Evolutionary conservation across 805 yeast species (phyloP), one percentile per base, ranked within the genome.

Genomic region (Nakazawaea siamensis): DNA sequence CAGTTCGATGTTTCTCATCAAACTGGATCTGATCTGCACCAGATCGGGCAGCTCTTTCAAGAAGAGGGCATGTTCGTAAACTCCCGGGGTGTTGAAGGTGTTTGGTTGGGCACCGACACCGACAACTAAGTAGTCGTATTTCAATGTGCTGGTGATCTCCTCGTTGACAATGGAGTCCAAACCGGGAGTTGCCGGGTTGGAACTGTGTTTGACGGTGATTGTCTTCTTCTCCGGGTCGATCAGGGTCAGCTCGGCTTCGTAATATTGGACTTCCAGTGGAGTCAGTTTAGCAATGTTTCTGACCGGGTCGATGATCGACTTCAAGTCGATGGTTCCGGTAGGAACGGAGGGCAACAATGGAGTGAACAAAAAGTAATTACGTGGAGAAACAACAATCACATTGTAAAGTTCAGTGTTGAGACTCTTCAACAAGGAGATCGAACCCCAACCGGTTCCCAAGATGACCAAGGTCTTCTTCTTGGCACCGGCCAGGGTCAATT

Each of bases 101-200:
- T 90, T 82, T 48, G 92, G 92, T 58, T 82, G 83, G 37, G 97
- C 95, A 57, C 97, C 97, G 39, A 90, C 95, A 42, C 95, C 95
- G 42, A 86, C 70, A 30, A 88, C 92, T 46, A 88, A 69, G 59
- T 84, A 83, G 56, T 88, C 97, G 54, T 83, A 88, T 42, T 60
- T 51, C 60, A 69, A 51, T 39, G 70, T 55, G 15, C 73, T 60
- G 35, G 58, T 48, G 43, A 73, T 66, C 24, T 66, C 58, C 35
- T 62, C 64, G 31, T 60, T 64, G 15, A 43, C 63, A 41, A 14
- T 60, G 55, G 24, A 63, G 59, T 12, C 64, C 52, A 45, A 60
- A 58, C 34, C 64, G 38, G 25, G 70, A 55, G 27, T 65, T 51
- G 29, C 70, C 58, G 70, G 70, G 47, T 71, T 66, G 37, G 73